These are phyloP conservation scores for Aspergillus funiculosus DNA, from an alignment of 495 filamentous ascomycete genomes.

Conservation along the genomic window DNA sequence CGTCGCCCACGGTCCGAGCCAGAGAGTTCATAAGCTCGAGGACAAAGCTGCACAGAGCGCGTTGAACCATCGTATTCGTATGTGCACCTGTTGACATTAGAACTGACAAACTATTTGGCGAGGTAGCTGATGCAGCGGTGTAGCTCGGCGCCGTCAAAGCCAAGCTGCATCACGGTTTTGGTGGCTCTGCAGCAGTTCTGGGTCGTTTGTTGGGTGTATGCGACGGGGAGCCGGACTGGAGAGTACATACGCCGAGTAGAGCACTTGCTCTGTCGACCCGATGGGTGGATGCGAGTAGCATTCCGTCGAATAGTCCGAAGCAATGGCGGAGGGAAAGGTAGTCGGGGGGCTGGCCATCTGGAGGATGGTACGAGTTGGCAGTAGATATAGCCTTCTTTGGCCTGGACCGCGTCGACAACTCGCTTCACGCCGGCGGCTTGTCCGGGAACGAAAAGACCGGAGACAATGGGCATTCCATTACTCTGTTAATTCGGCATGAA, in stretches of 20 bases:
- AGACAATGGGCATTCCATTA: conserved; percentile 41
- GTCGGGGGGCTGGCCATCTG: conserved; percentile 38
- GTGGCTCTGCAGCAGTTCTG: conserved; percentile 26
- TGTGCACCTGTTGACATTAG: conserved; percentile 42
- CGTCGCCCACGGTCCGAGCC: conserved; percentile 24
- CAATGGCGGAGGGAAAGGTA: conserved; percentile 34
- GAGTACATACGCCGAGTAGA: conserved; percentile 39
- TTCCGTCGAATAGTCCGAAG: conserved; percentile 38
- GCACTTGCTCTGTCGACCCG: conserved; percentile 31
- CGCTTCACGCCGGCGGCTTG: conserved; percentile 47
- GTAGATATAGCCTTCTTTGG: conserved; percentile 48
- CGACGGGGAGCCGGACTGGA: conserved; percentile 41
- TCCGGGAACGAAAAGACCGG: conserved; percentile 44
- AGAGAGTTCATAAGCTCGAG: conserved; percentile 38
- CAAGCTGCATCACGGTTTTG: no score
- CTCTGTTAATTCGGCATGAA: neutral
- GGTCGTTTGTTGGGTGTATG: conserved; percentile 35
- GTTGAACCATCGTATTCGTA: conserved; percentile 48
- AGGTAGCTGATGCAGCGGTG: conserved; percentile 50
- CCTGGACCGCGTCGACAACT: conserved; percentile 49
- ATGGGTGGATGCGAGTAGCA: conserved; percentile 33
- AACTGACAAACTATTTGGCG: conserved; percentile 43
- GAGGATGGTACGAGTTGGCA: conserved; percentile 45
- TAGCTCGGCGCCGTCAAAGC: conserved; percentile 48
- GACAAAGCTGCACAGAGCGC: conserved; percentile 32